Evolutionary conservation across 768 basidiomycete species (phyloP), one percentile per base, ranked within the genome.

Genomic region (Lactifluus echinatus): DNA sequence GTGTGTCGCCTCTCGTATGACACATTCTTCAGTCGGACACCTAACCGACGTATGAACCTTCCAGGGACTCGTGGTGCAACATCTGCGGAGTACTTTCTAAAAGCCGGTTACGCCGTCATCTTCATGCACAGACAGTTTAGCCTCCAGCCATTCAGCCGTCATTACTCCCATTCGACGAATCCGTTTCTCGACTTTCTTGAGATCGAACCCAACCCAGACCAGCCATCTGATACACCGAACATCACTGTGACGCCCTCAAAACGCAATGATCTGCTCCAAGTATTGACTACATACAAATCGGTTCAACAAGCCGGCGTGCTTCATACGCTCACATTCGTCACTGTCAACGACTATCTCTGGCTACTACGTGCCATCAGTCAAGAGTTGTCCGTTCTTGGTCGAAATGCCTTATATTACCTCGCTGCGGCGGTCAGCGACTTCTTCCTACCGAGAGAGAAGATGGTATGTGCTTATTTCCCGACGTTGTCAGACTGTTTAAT

Each of bases 101-200:
- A 87, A 65, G 84, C 89, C 7, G 89, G 87, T 55, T 98, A 98
- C 74, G 93, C 94, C 24, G 96, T 99, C 70, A 93, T 99, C 64
- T 99, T 99, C 75, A 89, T 99, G 82, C 95, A 99, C 71, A 79
- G 95, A 21, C 93, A 96, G 71, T 95, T 96, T 76, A 97, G 94
- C 63, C 80, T 98, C 42, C 93, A 96, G 66, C 96, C 96, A 0
- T 99, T 95, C 77, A 93, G 90, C 68, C 75, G 96, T 48, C 95
- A 99, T 69, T 99, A 98, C 72, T 96, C 93, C 8, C 95, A 99
- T 70, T 94, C 93, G 0, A 93, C 93, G 3, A 95, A 97, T 68
- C 95, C 95, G 0, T 99, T 99, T 73, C 84, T 99, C 56, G 94
- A 97, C 70, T 87, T 98, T 58, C 79, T 99, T 24, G 84, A 92